Conservation (phyloP, 1,284 basidiomycete genomes). For the Trichosporon sp. region DNA sequence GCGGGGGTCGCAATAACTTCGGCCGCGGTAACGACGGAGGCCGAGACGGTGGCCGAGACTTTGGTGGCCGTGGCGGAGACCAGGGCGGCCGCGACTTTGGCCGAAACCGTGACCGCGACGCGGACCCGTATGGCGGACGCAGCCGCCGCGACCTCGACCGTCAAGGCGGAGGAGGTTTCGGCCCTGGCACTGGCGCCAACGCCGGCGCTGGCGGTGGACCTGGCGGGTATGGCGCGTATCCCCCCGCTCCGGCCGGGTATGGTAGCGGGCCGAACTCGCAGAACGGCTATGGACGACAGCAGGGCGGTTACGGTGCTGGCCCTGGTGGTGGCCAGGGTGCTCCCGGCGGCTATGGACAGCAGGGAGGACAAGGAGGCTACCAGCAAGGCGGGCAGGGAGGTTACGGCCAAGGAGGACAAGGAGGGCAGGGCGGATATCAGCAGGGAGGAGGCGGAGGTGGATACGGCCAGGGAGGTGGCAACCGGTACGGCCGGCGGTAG, state of each 20-base stretch:
- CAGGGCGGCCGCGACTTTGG: conserved; percentile 39
- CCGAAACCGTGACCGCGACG: conserved; percentile 13
- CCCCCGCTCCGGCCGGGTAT: conserved; percentile 24
- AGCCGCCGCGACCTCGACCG: neutral
- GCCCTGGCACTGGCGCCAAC: conserved; percentile 3
- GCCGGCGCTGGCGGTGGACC: conserved; percentile 33
- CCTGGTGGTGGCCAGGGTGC: conserved; percentile 18
- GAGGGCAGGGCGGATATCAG: conserved; percentile 20
- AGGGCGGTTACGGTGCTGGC: conserved; percentile 21
- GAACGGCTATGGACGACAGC: conserved; percentile 25
- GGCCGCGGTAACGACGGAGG: conserved; percentile 36
- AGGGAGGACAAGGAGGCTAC: conserved; percentile 15
- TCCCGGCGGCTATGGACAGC: neutral
- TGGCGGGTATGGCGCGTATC: conserved; percentile 15
- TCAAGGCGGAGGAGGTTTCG: neutral
- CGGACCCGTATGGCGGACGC: conserved; percentile 12
- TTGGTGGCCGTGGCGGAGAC: conserved; percentile 36
- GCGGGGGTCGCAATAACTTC: conserved; percentile 19
- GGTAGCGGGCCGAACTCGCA: conserved; percentile 17
- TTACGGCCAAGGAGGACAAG: neutral
- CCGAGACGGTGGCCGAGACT: conserved; percentile 35
- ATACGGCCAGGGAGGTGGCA: conserved; percentile 15
- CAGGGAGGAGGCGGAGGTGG: conserved; percentile 7
- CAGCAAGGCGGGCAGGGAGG: conserved; percentile 5
- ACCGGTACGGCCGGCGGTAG: conserved; percentile 17